These are phyloP conservation scores for Cryptococcus sp. DNA, from an alignment of 1,284 basidiomycete species.

Conservation along the genomic window DNA sequence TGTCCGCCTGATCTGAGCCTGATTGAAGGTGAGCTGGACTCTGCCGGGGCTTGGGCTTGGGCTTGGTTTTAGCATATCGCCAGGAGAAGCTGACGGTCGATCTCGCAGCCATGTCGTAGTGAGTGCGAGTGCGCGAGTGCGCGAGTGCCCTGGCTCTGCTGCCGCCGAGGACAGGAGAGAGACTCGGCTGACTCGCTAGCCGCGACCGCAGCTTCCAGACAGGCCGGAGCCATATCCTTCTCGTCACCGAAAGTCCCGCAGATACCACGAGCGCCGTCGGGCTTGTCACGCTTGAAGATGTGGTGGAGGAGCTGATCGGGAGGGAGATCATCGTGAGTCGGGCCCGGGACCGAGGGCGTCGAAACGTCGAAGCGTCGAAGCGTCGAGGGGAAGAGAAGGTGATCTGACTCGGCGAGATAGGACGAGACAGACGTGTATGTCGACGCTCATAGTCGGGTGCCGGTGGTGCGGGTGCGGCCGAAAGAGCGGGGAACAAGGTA, in stretches of 20 bases:
- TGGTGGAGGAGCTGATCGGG: slow-evolving; percentile 51
- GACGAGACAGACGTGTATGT: slow-evolving; percentile 47
- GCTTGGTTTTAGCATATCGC: too few relatives aligned
- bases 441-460: slow-evolving; percentile 41
- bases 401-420: slow-evolving; percentile 12
- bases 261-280: slow-evolving; percentile 70
- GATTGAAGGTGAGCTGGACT: slow-evolving; percentile 47
- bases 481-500: slow-evolving; percentile 17
- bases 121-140: background rate
- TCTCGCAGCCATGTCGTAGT: slow-evolving; percentile 32
- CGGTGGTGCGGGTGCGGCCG: slow-evolving; percentile 29
- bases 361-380: too few relatives aligned
- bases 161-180: background rate
- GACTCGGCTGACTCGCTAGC: background rate
- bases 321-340: slow-evolving; percentile 44
- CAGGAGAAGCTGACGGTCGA: background rate
- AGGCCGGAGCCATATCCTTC: slow-evolving; percentile 83
- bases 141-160: background rate
- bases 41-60: too few relatives aligned
- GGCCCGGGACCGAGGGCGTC: too few relatives aligned
- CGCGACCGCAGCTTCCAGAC: slow-evolving; percentile 65
- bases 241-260: slow-evolving; percentile 77
- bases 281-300: slow-evolving; percentile 60
- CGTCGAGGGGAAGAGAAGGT: background rate
- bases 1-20: slow-evolving; percentile 52